Percentiles rank a stretch among this genome's conserved stretches.
Conservation (phyloP, 176 grass and related monocot genomes). For the Lolium multiflorum region DNA sequence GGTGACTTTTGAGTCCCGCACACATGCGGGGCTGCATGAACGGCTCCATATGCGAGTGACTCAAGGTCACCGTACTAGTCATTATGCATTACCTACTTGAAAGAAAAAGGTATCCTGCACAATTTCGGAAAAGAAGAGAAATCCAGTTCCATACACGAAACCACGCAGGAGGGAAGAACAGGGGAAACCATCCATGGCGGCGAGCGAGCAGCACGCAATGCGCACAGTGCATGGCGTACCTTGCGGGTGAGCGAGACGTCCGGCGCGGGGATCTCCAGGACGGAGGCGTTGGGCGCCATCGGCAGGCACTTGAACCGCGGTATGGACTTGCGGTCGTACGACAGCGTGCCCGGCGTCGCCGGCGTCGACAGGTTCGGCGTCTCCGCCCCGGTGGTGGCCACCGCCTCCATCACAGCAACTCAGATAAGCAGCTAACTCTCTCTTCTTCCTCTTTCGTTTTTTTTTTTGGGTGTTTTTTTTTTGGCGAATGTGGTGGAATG, state of each 20-base stretch:
- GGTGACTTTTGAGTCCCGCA: no score
- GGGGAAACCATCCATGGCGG: no score
- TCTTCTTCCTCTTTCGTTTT: neutral
- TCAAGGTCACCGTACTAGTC: no score
- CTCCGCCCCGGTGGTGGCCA: slow-evolving; percentile 16
- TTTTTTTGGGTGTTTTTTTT: slow-evolving; percentile 37
- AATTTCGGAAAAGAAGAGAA: neutral
- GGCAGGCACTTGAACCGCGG: slow-evolving; percentile 86
- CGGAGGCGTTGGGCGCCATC: slow-evolving; percentile 63
- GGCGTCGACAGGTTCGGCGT: slow-evolving; percentile 68
- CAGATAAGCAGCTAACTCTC: neutral
- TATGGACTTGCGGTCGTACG: slow-evolving; percentile 91
- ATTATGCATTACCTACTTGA: no score
- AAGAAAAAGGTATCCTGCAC: neutral
- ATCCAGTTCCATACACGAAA: neutral
- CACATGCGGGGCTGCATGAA: no score
- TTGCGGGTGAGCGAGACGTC: slow-evolving; percentile 94
- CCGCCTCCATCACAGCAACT: slow-evolving; percentile 34
- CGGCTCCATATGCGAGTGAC: no score
- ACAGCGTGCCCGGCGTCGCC: slow-evolving; percentile 86
- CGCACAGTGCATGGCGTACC: slow-evolving; percentile 58
- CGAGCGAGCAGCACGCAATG: neutral
- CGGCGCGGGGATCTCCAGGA: slow-evolving; percentile 80
- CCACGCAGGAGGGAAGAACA: neutral
- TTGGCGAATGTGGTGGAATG: neutral